phyloP scores from a whole-genome alignment of 768 basidiomycete species.

The Suillus brevipes region DNA sequence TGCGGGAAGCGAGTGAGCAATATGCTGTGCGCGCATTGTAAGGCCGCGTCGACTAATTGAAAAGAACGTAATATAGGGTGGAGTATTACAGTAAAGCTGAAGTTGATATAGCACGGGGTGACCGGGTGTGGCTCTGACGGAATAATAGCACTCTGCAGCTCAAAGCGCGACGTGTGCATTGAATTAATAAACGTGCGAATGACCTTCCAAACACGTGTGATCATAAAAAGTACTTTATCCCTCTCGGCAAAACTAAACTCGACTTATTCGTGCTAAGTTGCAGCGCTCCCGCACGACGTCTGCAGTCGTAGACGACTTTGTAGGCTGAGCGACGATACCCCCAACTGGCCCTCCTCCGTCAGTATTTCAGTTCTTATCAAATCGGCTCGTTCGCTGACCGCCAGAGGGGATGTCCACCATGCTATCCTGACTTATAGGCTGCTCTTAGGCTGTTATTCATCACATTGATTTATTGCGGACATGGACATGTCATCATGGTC shows the following conservation, averaged over 20 bases:
- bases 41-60: background rate
- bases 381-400: background rate
- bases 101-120: slow-evolving; percentile 8
- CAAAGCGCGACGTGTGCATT: slow-evolving; percentile 3
- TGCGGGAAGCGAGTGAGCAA: slow-evolving; percentile 67
- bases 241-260: background rate
- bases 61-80: slow-evolving; percentile 8
- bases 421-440: background rate
- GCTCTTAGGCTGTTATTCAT: background rate
- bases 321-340: background rate
- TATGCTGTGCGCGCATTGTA: slow-evolving; percentile 79
- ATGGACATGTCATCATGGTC: slow-evolving; percentile 14
- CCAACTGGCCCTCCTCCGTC: background rate
- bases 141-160: background rate
- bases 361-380: background rate
- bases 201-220: slow-evolving; percentile 16
- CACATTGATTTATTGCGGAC: background rate
- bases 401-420: background rate
- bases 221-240: background rate
- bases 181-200: slow-evolving; percentile 20
- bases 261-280: background rate
- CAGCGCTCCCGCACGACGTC: background rate
- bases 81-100: background rate
- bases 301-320: background rate
- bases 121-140: background rate